These are phyloP conservation scores for Coemansia sp. DNA, from an alignment of 371 early-diverging fungal genomes.

Conservation along the genomic window DNA sequence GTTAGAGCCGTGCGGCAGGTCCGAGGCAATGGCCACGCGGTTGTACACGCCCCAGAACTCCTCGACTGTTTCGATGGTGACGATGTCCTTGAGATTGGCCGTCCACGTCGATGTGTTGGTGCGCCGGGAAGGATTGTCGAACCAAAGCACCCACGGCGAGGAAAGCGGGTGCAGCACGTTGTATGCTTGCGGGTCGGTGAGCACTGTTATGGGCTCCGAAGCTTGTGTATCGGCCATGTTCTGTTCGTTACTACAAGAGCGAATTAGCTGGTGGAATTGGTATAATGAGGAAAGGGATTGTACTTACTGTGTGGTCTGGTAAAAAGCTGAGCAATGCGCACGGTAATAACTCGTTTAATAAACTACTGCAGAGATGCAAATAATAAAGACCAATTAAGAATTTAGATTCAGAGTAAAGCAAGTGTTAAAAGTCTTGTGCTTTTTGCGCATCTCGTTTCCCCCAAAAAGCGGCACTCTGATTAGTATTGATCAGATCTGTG, in stretches of 20 bases:
- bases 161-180: conserved; percentile 89
- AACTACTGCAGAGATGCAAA: not conserved
- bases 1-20: conserved; percentile 80
- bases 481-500: not conserved
- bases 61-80: conserved; percentile 86
- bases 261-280: not conserved
- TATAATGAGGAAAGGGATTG: not conserved
- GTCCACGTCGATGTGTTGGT: conserved; percentile 80
- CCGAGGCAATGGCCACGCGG: conserved; percentile 79
- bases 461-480: not conserved
- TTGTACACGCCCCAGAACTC: conserved; percentile 95
- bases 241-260: not conserved
- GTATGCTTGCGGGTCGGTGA: conserved; percentile 65
- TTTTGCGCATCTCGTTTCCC: not conserved
- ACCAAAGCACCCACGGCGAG: conserved; percentile 92
- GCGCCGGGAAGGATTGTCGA: conserved; percentile 82
- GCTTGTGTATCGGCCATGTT: conserved; percentile 29
- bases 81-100: conserved; percentile 81
- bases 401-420: not conserved
- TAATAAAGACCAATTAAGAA: not conserved
- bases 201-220: conserved; percentile 52
- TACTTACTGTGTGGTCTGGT: no score
- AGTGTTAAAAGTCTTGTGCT: no score
- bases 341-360: not conserved
- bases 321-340: no score